These are phyloP conservation scores for Hypoxylon sp. DNA, from an alignment of 2,329 filamentous ascomycete genomes.

Conservation along the genomic window DNA sequence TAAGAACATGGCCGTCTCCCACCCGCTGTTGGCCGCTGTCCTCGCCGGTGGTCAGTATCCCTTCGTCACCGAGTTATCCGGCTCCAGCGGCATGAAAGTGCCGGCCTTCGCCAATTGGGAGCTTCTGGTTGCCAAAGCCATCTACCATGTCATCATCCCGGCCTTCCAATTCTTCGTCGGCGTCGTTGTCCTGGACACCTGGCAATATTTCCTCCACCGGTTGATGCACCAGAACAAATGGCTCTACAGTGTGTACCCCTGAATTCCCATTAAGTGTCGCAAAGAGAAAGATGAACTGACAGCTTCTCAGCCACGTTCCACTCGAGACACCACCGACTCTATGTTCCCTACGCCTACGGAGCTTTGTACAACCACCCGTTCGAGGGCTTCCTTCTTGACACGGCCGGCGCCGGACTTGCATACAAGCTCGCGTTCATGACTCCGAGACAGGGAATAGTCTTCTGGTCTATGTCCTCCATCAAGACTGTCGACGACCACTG, in stretches of 20 bases:
- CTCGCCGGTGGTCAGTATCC: slow-evolving; percentile 85
- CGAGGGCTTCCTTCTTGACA: slow-evolving; percentile 93
- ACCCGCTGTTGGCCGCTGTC: slow-evolving; percentile 77
- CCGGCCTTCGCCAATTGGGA: slow-evolving; percentile 89
- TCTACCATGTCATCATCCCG: slow-evolving; percentile 84
- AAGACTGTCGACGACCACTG: slow-evolving; percentile 99
- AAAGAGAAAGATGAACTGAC: slow-evolving; percentile 54
- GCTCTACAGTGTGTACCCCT: slow-evolving; percentile 85
- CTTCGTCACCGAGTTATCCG: slow-evolving; percentile 65
- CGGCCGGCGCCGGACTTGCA: slow-evolving; percentile 81
- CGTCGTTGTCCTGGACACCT: slow-evolving; percentile 84
- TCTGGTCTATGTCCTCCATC: slow-evolving; percentile 87
- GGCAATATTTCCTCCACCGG: slow-evolving; percentile 98
- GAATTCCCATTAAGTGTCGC: slow-evolving; percentile 63
- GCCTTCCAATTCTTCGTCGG: slow-evolving; percentile 78
- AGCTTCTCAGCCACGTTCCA: slow-evolving; percentile 76
- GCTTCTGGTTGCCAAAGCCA: slow-evolving; percentile 71
- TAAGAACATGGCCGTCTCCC: slow-evolving; percentile 73
- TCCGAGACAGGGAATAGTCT: slow-evolving; percentile 84
- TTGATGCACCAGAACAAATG: slow-evolving; percentile 98
- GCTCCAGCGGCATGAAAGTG: slow-evolving; percentile 59
- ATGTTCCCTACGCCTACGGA: slow-evolving; percentile 96
- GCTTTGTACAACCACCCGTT: slow-evolving; percentile 96
- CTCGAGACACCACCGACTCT: slow-evolving; percentile 93
- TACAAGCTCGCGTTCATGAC: slow-evolving; percentile 86